phyloP scores from a whole-genome alignment of 1,284 basidiomycete species.

The Tilletia horrida region DNA sequence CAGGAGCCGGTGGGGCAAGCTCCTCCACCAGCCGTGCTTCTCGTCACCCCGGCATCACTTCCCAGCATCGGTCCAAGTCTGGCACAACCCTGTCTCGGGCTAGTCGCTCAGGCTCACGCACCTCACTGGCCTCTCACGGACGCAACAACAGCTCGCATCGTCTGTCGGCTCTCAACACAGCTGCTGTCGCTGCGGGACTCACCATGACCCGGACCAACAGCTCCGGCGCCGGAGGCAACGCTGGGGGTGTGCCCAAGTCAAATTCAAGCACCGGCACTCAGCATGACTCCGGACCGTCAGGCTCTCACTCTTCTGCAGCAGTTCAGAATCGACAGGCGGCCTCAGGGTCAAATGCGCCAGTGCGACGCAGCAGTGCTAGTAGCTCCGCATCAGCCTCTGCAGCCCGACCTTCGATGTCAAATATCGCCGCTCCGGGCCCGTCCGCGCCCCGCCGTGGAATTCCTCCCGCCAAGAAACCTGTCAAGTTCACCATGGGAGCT shows the following conservation, averaged over 20 bases:
- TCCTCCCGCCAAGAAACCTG: constrained; percentile 23
- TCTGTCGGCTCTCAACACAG: not conserved
- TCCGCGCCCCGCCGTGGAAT: not conserved
- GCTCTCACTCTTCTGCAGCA: not conserved
- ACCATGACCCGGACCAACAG: constrained; percentile 4
- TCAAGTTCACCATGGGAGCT: constrained; percentile 49
- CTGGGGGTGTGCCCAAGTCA: not conserved
- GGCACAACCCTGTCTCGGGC: not conserved
- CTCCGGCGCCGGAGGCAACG: not conserved
- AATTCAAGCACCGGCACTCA: not conserved
- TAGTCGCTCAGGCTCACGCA: not conserved
- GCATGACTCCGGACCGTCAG: not conserved
- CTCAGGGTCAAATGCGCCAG: not conserved
- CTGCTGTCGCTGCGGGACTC: not conserved
- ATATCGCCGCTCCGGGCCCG: not conserved
- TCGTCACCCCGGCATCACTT: not conserved
- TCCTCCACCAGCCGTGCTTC: not conserved
- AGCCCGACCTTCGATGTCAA: not conserved
- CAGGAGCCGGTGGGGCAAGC: not conserved
- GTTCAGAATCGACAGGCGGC: not conserved
- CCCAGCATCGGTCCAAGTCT: not conserved
- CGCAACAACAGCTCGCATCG: constrained; percentile 1
- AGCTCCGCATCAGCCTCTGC: not conserved
- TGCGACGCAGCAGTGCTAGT: not conserved
- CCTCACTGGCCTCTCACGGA: not conserved